Percentiles rank a stretch among this genome's conserved stretches.
These are phyloP conservation scores for Paraphaeosphaeria minitans DNA, from an alignment of 2,329 filamentous ascomycete genomes.

Conservation along the genomic window DNA sequence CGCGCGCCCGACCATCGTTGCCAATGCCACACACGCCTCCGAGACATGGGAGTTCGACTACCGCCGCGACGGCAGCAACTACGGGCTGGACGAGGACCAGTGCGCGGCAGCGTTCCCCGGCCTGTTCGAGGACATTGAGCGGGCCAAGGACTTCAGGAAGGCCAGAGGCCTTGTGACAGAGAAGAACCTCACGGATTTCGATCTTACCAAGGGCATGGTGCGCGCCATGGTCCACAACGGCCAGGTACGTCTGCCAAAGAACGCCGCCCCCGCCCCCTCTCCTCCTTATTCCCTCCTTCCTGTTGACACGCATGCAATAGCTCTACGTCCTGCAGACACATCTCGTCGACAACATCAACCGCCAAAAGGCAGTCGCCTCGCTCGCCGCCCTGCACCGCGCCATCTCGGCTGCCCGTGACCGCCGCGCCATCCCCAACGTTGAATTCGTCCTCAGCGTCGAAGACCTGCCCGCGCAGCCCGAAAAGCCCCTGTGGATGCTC, in stretches of 20 bases:
- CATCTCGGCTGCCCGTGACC: slow-evolving; percentile 29
- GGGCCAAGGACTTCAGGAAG: slow-evolving; percentile 30
- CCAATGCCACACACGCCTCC: slow-evolving; percentile 26
- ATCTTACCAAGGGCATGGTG: slow-evolving; percentile 41
- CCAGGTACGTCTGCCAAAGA: slow-evolving; percentile 27
- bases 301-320: slow-evolving; percentile 19
- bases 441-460: slow-evolving; percentile 43
- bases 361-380: slow-evolving; percentile 38
- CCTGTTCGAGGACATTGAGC: slow-evolving; percentile 38
- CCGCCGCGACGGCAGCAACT: slow-evolving; percentile 35
- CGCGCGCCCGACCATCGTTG: slow-evolving; percentile 26
- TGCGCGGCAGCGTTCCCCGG: slow-evolving; percentile 40
- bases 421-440: slow-evolving; percentile 36
- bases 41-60: slow-evolving; percentile 38
- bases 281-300: background rate
- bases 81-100: slow-evolving; percentile 37
- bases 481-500: slow-evolving; percentile 39
- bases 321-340: slow-evolving; percentile 40
- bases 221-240: slow-evolving; percentile 38
- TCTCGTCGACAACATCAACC: slow-evolving; percentile 43
- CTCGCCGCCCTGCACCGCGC: slow-evolving; percentile 39
- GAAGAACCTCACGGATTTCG: slow-evolving; percentile 33
- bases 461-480: slow-evolving; percentile 37
- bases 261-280: no score
- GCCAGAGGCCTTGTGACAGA: slow-evolving; percentile 33